Evolutionary conservation across 2,329 filamentous ascomycete genomes (phyloP).

Genomic region (Laburnicola sp.): DNA sequence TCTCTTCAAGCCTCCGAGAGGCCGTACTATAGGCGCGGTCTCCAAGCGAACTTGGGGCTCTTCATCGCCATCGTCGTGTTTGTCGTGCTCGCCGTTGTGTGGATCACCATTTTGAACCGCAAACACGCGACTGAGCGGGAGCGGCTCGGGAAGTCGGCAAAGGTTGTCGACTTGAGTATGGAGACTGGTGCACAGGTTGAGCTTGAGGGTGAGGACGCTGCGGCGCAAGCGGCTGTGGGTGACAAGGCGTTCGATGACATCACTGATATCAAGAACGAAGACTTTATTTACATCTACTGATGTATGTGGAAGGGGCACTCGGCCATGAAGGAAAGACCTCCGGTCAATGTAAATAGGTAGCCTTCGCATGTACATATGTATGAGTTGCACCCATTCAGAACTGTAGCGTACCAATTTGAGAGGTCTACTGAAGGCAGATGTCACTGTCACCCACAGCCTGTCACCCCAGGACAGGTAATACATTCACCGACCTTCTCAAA

Average conservation of each 20-base stretch:
- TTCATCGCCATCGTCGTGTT: conserved; percentile 63
- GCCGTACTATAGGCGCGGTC: conserved; percentile 60
- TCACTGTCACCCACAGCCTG: no score
- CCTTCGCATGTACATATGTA: no score
- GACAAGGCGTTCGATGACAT: conserved; percentile 61
- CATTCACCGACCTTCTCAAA: no score
- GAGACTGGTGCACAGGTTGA: conserved; percentile 52
- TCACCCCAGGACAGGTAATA: no score
- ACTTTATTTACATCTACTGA: conserved; percentile 63
- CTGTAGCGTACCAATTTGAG: no score
- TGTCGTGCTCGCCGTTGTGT: conserved; percentile 50
- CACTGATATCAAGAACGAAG: conserved; percentile 65
- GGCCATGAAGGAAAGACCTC: no score
- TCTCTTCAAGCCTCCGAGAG: conserved; percentile 64
- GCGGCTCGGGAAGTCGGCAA: conserved; percentile 61
- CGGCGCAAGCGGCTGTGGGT: conserved; percentile 34
- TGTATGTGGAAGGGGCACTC: not conserved
- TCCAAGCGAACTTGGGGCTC: conserved; percentile 63
- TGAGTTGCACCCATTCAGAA: no score
- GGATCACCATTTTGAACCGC: conserved; percentile 58
- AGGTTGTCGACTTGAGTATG: conserved; percentile 63
- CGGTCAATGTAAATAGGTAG: no score
- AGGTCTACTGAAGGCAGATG: no score
- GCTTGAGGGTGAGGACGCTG: conserved; percentile 34
- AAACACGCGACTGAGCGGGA: conserved; percentile 59